Conservation (phyloP, 306 rosid genomes). For the Prinsepia uniflora region DNA sequence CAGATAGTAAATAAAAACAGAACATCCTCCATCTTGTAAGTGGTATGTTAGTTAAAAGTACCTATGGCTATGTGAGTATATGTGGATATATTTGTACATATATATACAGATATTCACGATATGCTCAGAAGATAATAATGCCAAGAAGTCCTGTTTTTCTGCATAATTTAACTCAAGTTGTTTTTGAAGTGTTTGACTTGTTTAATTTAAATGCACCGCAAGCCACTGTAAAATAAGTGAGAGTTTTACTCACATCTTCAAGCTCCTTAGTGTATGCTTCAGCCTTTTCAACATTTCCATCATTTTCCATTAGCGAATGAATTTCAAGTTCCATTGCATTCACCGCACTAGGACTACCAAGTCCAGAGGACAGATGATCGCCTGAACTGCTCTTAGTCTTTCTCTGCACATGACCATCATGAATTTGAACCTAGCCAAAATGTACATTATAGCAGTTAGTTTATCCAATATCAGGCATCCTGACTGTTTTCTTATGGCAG, state of each 20-base stretch:
- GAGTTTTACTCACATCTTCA: constrained; percentile 65
- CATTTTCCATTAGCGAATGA: constrained; percentile 46
- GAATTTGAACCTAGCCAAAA: constrained; percentile 21
- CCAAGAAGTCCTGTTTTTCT: background rate
- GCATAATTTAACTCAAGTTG: background rate
- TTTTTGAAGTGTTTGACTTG: background rate
- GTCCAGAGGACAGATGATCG: constrained; percentile 28
- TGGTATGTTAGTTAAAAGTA: too few species aligned
- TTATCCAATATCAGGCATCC: constrained; percentile 10
- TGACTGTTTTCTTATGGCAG: constrained; percentile 13
- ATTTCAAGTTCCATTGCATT: constrained; percentile 50
- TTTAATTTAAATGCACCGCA: background rate
- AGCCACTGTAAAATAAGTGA: constrained; percentile 9
- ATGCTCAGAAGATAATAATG: background rate
- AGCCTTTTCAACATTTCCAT: constrained; percentile 74
- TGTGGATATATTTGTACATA: too few species aligned
- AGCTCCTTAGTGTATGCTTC: constrained; percentile 77
- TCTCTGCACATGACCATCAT: constrained; percentile 37
- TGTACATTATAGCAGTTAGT: constrained; percentile 11
- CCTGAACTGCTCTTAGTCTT: constrained; percentile 25
- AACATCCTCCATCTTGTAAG: too few species aligned
- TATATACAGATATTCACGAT: background rate
- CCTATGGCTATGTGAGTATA: too few species aligned
- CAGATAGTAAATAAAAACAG: too few species aligned
- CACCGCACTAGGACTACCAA: constrained; percentile 38